Base-by-base conservation (phyloP, 2,329 filamentous ascomycete genomes). In the Chaetomium globosum region DNA sequence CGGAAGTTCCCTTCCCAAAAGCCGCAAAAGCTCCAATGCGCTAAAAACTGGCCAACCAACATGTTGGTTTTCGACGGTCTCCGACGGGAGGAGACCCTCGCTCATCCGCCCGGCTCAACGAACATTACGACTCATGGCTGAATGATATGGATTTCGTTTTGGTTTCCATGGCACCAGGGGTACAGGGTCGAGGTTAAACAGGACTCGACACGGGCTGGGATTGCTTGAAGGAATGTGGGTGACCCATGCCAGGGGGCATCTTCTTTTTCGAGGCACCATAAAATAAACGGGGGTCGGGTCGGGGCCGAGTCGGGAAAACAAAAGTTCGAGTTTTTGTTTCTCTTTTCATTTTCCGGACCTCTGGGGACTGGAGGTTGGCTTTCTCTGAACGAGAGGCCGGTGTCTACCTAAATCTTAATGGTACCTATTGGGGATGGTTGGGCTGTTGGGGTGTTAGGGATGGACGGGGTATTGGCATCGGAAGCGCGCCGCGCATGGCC, bases 141-240 rank as follows among this genome's bases (percentile, higher is more conserved):
- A 67, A 67, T 61, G 68, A 63, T 59, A 60, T 49, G 67, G 63
- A 63, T 68, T 65, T 69, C 48, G 54, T 66, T 69, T 65, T 33
- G 64, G 55, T 61, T 48, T 55, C 46, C 46, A 51, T 54, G 28
- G 30, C 62, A 54, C 39, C 31, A n/a, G 46, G 21, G 57, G 49
- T 61, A 59, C 33, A 57, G 59, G 59, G 60, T 67, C 56, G 67
- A 67, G 68, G 68, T 49, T 55, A 63, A 67, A 70, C 68, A 67
- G 68, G 55, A 69, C 68, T 70, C 67, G 61, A 56, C 67, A 19
- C 23, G 28, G 60, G 5, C 30, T 39, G 36, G 59, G 59, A 57
- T 64, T 53, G 46, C 8, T 63, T 59, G 36, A 30, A 36, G 59
- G 58, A 55, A 51, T 59, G 53, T 55, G 51, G 54, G 58, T 58